Base-by-base conservation (phyloP, 768 basidiomycete species). In the Pisolithus sp. region DNA sequence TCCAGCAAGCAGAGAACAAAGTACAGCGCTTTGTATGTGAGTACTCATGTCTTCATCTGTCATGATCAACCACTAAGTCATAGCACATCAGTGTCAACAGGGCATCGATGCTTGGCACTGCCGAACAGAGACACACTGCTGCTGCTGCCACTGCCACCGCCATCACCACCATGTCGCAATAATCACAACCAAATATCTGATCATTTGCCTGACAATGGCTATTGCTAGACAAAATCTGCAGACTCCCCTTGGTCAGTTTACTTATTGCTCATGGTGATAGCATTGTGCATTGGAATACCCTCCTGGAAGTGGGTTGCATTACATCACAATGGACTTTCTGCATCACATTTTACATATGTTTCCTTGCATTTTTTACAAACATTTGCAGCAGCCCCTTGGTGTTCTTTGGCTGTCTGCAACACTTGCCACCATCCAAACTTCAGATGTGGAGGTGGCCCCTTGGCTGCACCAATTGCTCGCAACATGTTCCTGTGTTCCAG, bases 21-120 rank as follows among this genome's bases (percentile, higher is more conserved):
- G 85, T 88, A 54, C 76, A 83, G 68, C 80, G 88, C 85, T 90
- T 63, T 80, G 87, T 69, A 74, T 76, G 77, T 77, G 53, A 51
- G 76, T 65, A 34, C 6, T 2, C 9, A 2, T 26, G 31, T 26
- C 7, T 20, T 17, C 20, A 34, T 12, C 31, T 34, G 12, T 54
- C 45, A 21, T 26, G 20, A 36, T 48, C 7, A 45, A 23, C 18
- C 13, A 17, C 10, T 15, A 7, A 23, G 50, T 53, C 10, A 17
- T 21, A 10, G 30, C 4, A 42, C 46, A 2, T n/a, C n/a, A 84
- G 80, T 64, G 83, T 93, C 59, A 92, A 92, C 71, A 89, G 92
- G 79, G 85, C 86, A 39, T 77, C 92, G 67, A 91, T 90, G 86
- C 81, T 92, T 66, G 80, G 83, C 68, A 85, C 86, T 53, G 85